A percentile compares a stretch with the other conserved stretches of the same genome.
These are phyloP conservation scores for Saccharomycopsis selenospora DNA, from an alignment of 805 yeast genomes.

Conservation along the genomic window DNA sequence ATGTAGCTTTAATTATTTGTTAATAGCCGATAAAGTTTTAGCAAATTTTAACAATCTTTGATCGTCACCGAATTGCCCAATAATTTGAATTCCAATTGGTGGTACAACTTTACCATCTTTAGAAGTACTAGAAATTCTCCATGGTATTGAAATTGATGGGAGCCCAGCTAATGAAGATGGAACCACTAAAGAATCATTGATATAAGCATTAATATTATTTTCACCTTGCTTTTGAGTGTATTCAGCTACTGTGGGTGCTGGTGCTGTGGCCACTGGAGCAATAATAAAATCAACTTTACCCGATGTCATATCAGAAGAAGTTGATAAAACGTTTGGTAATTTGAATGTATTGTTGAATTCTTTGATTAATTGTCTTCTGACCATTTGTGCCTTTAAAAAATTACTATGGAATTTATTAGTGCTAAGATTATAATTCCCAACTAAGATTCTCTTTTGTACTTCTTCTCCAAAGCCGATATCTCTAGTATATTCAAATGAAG, in stretches of 20 bases:
- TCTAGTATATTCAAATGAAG: constrained; percentile 54
- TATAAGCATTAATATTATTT: constrained; percentile 53
- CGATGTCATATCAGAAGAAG: constrained; percentile 14
- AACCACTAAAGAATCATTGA: constrained; percentile 79
- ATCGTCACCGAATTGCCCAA: constrained; percentile 87
- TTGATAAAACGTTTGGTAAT: constrained; percentile 37
- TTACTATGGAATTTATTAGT: constrained; percentile 65
- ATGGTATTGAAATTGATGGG: constrained; percentile 79
- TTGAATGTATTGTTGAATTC: constrained; percentile 64
- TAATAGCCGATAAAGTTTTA: constrained; percentile 1
- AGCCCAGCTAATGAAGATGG: constrained; percentile 90
- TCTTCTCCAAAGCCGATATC: constrained; percentile 66
- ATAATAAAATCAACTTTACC: constrained; percentile 58
- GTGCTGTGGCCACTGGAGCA: constrained; percentile 60
- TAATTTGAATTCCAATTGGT: constrained; percentile 66
- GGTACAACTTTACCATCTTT: constrained; percentile 24
- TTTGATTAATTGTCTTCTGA: constrained; percentile 51
- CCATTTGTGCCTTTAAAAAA: constrained; percentile 64
- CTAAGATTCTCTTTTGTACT: constrained; percentile 71
- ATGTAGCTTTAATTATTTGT: no score
- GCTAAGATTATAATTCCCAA: constrained; percentile 83
- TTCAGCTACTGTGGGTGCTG: constrained; percentile 48
- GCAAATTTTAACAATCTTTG: constrained; percentile 40
- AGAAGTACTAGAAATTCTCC: constrained; percentile 21
- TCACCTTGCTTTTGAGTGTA: constrained; percentile 31